A percentile compares a stretch with the other conserved stretches of the same genome.
phyloP scores from a whole-genome alignment of 2,329 filamentous ascomycete species.

The Ophiostoma tasmaniense region DNA sequence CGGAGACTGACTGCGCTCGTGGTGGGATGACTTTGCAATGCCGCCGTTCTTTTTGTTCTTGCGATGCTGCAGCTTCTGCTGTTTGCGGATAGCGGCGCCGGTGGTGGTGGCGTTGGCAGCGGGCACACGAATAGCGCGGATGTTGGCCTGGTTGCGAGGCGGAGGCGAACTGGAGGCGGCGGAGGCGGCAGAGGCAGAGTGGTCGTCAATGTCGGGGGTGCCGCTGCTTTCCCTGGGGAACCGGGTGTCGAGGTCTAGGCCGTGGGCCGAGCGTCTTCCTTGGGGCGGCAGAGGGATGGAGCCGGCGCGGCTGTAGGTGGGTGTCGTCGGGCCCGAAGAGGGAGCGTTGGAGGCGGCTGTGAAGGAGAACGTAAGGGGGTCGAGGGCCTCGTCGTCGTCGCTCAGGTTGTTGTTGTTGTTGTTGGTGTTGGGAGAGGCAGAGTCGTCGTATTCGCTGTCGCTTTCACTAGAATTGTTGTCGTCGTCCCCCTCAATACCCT shows the following conservation, averaged over 20 bases:
- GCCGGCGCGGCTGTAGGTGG: conserved; percentile 35
- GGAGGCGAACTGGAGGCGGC: background rate
- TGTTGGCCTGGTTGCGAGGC: conserved; percentile 11
- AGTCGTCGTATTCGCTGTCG: conserved; percentile 27
- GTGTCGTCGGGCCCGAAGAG: conserved; percentile 31
- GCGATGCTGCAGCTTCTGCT: conserved; percentile 4
- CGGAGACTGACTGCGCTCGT: conserved; percentile 44
- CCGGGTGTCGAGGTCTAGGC: conserved; percentile 3
- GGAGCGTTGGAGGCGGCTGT: conserved; percentile 33
- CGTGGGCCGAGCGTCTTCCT: background rate
- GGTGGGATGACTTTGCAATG: background rate
- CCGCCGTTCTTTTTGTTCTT: background rate
- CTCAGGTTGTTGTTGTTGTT: background rate
- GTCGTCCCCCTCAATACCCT: conserved; percentile 5
- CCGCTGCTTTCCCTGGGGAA: conserved; percentile 11
- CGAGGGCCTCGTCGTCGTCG: conserved; percentile 30
- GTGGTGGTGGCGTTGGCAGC: conserved; percentile 3
- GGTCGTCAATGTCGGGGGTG: conserved; percentile 10
- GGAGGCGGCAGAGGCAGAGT: background rate
- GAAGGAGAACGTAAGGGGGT: conserved; percentile 42
- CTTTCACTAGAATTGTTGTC: conserved; percentile 20
- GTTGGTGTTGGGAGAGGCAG: conserved; percentile 23
- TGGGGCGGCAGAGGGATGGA: conserved; percentile 27
- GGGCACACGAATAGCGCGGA: conserved; percentile 6
- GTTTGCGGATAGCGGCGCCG: background rate